These are phyloP conservation scores for Nicotiana knightiana DNA, from an alignment of 257 asterid genomes.

Conservation along the genomic window DNA sequence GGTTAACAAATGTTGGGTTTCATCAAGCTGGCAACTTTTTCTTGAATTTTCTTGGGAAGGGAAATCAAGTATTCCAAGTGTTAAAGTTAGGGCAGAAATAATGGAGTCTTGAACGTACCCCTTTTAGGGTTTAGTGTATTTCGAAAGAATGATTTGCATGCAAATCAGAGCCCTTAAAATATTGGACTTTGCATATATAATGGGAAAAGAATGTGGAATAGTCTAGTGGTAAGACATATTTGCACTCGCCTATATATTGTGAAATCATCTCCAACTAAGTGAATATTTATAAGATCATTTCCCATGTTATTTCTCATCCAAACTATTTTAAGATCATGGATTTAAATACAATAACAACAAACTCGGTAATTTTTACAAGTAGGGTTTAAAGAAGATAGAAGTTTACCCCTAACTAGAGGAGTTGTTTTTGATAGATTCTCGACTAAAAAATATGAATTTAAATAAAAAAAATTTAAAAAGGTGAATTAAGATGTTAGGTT, in stretches of 20 bases:
- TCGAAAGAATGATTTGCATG: conserved; percentile 39
- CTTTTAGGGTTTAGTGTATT: conserved; percentile 11
- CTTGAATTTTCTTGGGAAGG: conserved; percentile 13
- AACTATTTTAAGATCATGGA: too few species aligned
- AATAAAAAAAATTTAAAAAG: too few species aligned
- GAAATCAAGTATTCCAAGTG: conserved; percentile 7
- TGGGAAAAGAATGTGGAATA: neutral
- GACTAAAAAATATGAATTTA: too few species aligned
- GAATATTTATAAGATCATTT: neutral
- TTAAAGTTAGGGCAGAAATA: neutral
- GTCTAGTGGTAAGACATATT: conserved; percentile 29
- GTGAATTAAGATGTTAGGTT: neutral
- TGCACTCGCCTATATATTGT: conserved; percentile 30
- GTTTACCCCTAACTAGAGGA: too few species aligned
- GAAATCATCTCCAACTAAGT: conserved; percentile 13
- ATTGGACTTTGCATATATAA: conserved; percentile 17
- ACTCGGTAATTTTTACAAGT: too few species aligned
- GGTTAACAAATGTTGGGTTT: neutral
- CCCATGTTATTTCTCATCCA: too few species aligned
- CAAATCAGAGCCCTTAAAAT: conserved; percentile 47
- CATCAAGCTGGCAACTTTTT: neutral
- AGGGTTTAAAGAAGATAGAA: too few species aligned
- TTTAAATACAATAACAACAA: too few species aligned
- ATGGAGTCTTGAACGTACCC: conserved; percentile 30
- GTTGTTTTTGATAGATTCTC: too few species aligned